Evolutionary conservation across 345 rosid genomes (phyloP).

Genomic region (Aegle marmelos): DNA sequence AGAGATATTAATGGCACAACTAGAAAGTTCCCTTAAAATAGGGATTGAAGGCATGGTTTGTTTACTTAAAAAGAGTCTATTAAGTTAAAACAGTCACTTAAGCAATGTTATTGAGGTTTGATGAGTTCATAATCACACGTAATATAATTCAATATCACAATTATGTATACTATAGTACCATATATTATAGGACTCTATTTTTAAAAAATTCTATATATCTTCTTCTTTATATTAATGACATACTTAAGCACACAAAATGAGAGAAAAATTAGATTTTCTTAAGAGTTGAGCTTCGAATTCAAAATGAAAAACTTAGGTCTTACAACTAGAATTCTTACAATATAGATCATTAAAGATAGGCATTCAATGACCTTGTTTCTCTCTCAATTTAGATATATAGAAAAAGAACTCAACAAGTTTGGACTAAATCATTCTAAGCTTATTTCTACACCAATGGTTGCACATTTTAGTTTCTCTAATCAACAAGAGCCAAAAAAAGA

Average conservation of each 20-base stretch:
- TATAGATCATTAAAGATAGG: background rate
- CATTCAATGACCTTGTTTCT: background rate
- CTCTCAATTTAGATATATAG: accelerated
- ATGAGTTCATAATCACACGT: too few relatives aligned
- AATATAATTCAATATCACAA: background rate
- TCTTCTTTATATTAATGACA: too few relatives aligned
- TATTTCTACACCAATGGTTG: background rate
- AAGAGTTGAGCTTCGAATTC: too few relatives aligned
- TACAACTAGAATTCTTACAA: background rate
- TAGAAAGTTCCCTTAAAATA: background rate
- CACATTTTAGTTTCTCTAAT: background rate
- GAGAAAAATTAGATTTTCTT: too few relatives aligned
- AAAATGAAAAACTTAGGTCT: background rate
- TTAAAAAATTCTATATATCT: too few relatives aligned
- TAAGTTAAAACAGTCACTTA: background rate
- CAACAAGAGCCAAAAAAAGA: too few relatives aligned
- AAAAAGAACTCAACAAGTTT: background rate
- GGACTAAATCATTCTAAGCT: background rate
- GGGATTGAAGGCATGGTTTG: background rate
- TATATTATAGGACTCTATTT: background rate
- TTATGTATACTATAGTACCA: background rate
- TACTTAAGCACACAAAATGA: too few relatives aligned
- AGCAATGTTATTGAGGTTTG: background rate
- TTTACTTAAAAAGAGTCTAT: background rate
- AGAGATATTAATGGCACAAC: background rate